phyloP scores from a whole-genome alignment of 139 green algal species.

The Chlamydomonas sp. region DNA sequence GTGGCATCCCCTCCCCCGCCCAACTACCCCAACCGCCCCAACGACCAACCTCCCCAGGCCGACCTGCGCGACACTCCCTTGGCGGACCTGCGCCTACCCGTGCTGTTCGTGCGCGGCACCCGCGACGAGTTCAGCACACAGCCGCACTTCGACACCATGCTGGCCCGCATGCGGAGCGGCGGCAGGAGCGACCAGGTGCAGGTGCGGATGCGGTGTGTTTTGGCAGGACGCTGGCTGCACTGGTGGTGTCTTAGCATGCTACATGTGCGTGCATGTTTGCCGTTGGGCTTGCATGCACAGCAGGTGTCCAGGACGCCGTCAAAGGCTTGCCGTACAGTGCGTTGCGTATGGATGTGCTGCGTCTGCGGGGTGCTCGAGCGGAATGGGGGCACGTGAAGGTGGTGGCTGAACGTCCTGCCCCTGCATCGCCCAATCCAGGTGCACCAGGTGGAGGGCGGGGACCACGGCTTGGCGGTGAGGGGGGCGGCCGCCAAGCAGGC shows the following conservation, averaged over 20 bases:
- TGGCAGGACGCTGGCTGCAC: too few relatives aligned
- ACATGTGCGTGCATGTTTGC: too few relatives aligned
- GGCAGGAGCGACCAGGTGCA: not conserved
- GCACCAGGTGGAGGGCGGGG: conserved; percentile 49
- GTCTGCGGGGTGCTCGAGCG: too few relatives aligned
- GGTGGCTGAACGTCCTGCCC: not conserved
- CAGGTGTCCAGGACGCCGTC: too few relatives aligned
- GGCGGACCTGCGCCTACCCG: conserved; percentile 35
- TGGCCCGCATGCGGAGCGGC: conserved; percentile 6
- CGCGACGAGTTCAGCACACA: conserved; percentile 48
- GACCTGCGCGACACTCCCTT: conserved; percentile 58
- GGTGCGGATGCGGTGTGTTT: not conserved
- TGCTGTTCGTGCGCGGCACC: conserved; percentile 64
- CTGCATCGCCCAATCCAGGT: conserved; percentile 9
- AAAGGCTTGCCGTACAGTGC: too few relatives aligned
- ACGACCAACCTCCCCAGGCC: not conserved
- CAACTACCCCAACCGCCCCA: too few relatives aligned
- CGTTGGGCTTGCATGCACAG: too few relatives aligned
- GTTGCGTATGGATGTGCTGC: too few relatives aligned
- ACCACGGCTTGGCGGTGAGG: conserved; percentile 42
- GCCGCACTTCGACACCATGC: not conserved
- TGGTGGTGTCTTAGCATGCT: too few relatives aligned
- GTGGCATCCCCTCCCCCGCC: not conserved
- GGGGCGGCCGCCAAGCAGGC: not conserved
- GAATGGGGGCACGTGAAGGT: not conserved